Conservation (phyloP, 1,284 basidiomycete species). For the Tetrapyrgos nigripes region DNA sequence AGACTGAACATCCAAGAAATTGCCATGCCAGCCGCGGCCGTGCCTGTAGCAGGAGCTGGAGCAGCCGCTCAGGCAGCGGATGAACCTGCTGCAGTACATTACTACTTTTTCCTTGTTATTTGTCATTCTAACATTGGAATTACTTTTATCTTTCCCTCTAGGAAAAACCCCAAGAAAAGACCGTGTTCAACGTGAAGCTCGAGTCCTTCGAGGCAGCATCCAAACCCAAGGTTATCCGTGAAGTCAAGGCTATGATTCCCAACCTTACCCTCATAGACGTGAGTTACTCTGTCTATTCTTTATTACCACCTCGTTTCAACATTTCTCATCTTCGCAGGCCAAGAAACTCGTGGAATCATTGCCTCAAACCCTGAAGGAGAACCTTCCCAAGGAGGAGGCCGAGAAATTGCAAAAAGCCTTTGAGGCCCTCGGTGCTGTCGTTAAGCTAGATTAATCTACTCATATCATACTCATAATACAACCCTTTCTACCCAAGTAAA, state of each 20-base stretch:
- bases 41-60: slow-evolving; percentile 62
- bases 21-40: slow-evolving; percentile 85
- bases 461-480: slow-evolving; percentile 13
- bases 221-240: slow-evolving; percentile 98
- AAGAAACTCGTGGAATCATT: slow-evolving; percentile 99
- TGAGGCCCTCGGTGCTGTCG: slow-evolving; percentile 88
- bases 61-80: slow-evolving; percentile 61
- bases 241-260: slow-evolving; percentile 95
- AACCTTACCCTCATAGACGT: slow-evolving; percentile 97
- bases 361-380: slow-evolving; percentile 96
- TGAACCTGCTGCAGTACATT: slow-evolving; percentile 67
- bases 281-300: slow-evolving; percentile 40
- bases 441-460: slow-evolving; percentile 75
- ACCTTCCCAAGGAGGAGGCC: slow-evolving; percentile 95
- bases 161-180: slow-evolving; percentile 99
- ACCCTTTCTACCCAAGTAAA: background rate
- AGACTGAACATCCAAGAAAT: slow-evolving; percentile 98
- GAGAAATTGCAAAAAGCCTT: slow-evolving; percentile 95
- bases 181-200: slow-evolving; percentile 94
- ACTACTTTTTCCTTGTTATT: background rate
- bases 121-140: slow-evolving; percentile 2
- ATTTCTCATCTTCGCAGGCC: slow-evolving; percentile 65
- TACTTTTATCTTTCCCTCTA: slow-evolving; percentile 35
- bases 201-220: slow-evolving; percentile 90
- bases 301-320: slow-evolving; percentile 25